Evolutionary conservation across 2,329 filamentous ascomycete genomes (phyloP).

Genomic region (Trichoderma arundinaceum): DNA sequence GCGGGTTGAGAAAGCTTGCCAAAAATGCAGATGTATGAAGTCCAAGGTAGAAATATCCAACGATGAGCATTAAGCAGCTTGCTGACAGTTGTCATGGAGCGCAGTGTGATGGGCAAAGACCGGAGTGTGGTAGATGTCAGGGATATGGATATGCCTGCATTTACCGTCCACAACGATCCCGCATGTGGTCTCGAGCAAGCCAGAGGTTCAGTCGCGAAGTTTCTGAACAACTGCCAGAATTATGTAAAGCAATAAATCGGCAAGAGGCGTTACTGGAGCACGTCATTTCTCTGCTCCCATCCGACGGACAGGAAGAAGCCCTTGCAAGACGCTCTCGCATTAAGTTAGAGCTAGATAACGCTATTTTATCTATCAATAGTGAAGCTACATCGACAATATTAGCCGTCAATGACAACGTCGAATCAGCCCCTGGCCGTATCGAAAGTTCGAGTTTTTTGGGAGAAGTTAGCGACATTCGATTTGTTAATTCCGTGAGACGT

Average conservation of each 20-base stretch:
- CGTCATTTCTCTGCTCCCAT: no score
- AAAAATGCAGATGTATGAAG: conserved; percentile 10
- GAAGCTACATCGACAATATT: no score
- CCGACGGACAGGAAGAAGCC: no score
- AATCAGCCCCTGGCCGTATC: neutral
- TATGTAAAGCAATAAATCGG: conserved; percentile 2
- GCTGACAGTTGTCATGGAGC: no score
- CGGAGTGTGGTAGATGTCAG: conserved; percentile 1
- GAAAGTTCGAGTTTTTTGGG: neutral
- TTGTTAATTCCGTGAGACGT: neutral
- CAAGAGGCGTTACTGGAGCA: neutral
- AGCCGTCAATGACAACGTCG: no score
- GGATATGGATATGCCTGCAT: conserved; percentile 1
- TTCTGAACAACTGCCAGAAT: neutral
- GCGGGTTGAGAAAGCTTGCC: conserved; percentile 10
- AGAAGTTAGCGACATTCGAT: conserved; percentile 4
- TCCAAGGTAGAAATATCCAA: neutral
- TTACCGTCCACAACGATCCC: neutral
- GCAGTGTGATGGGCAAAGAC: conserved; percentile 6
- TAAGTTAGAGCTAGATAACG: no score
- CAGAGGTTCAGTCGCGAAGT: neutral
- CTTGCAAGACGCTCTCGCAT: no score
- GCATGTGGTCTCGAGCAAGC: neutral
- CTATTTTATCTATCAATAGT: no score
- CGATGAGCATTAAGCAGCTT: no score